phyloP scores from a whole-genome alignment of 495 filamentous ascomycete species.

The Penicillium flavigenum region DNA sequence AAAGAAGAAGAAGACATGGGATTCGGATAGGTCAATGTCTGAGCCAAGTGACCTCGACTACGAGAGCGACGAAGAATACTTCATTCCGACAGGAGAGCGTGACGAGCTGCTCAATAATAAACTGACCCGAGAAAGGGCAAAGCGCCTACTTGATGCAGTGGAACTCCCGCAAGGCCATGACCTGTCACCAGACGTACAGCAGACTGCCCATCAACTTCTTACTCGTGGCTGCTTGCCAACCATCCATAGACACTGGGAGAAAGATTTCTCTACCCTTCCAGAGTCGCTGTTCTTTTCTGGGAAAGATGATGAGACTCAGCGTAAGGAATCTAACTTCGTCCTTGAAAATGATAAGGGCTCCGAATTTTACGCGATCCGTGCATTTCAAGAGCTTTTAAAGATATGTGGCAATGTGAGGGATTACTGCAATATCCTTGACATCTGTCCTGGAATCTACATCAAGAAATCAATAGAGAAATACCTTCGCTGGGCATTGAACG shows the following conservation, averaged over 20 bases:
- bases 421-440: slow-evolving; percentile 24
- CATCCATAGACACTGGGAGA: slow-evolving; percentile 53
- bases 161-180: slow-evolving; percentile 35
- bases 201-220: slow-evolving; percentile 52
- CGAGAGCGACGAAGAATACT: slow-evolving; percentile 4
- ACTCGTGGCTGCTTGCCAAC: slow-evolving; percentile 62
- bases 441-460: slow-evolving; percentile 33
- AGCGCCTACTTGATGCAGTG: slow-evolving; percentile 28
- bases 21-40: background rate
- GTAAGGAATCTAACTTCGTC: slow-evolving; percentile 39
- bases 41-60: background rate
- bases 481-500: slow-evolving; percentile 45
- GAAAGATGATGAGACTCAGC: background rate
- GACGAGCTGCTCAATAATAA: slow-evolving; percentile 29
- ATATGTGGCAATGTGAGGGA: slow-evolving; percentile 45
- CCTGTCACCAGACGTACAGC: slow-evolving; percentile 49
- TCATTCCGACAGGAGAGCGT: slow-evolving; percentile 23
- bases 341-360: slow-evolving; percentile 45
- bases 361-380: slow-evolving; percentile 40
- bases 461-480: slow-evolving; percentile 36
- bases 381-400: slow-evolving; percentile 38
- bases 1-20: background rate
- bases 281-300: slow-evolving; percentile 51
- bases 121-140: slow-evolving; percentile 31
- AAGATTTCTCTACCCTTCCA: slow-evolving; percentile 62